These are phyloP conservation scores for Lactarius tabidus DNA, from an alignment of 768 basidiomycete genomes.

Conservation along the genomic window DNA sequence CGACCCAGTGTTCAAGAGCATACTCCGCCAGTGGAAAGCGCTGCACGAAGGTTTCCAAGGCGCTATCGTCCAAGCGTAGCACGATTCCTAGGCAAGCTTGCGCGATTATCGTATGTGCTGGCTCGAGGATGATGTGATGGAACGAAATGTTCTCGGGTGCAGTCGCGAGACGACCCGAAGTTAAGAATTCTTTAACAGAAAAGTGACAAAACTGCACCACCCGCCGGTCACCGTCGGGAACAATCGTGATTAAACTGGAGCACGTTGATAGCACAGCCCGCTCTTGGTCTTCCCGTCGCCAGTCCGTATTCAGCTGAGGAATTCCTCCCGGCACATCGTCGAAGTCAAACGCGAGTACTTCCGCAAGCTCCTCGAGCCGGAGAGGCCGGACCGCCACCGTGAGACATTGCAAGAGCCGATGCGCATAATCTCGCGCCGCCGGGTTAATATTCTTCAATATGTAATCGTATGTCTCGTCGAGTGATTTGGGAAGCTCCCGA, in stretches of 20 bases:
- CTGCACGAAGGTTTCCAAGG: background rate
- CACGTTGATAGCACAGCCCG: background rate
- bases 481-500: background rate
- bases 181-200: background rate
- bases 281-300: background rate
- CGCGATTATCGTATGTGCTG: background rate
- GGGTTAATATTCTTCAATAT: background rate
- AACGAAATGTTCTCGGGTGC: background rate
- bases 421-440: background rate
- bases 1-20: background rate
- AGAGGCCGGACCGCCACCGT: background rate
- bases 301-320: background rate
- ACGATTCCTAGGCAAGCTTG: background rate
- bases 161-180: background rate
- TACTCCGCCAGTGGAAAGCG: background rate
- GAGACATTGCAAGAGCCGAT: background rate
- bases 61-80: background rate
- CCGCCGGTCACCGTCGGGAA: background rate
- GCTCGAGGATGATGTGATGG: background rate
- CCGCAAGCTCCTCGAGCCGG: background rate
- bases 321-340: background rate
- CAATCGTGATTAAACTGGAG: background rate
- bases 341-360: background rate
- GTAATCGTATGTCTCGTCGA: constrained; percentile 1
- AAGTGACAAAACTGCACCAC: constrained; percentile 6